phyloP scores from a whole-genome alignment of 345 rosid species.

The Populus nigra region DNA sequence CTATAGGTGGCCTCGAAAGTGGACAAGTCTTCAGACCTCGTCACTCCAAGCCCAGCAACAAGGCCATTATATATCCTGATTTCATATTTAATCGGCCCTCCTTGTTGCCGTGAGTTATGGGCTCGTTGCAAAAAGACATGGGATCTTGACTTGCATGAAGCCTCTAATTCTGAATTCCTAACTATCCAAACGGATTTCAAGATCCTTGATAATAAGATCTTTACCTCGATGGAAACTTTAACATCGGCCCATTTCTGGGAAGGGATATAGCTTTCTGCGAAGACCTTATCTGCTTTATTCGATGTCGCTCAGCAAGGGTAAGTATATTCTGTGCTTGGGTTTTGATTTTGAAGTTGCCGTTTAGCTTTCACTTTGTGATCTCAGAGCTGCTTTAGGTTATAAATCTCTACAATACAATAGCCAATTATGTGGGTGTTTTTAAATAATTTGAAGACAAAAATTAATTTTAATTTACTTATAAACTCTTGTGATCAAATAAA shows the following conservation, averaged over 20 bases:
- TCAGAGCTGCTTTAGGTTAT: neutral
- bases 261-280: neutral
- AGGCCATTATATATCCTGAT: neutral
- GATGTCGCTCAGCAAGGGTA: neutral
- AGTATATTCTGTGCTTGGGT: slow-evolving; percentile 12
- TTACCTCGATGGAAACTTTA: too few relatives aligned
- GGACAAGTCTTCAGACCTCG: neutral
- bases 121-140: neutral
- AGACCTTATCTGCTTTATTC: neutral
- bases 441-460: too few relatives aligned
- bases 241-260: too few relatives aligned
- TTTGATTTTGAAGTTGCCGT: neutral
- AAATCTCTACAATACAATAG: too few relatives aligned
- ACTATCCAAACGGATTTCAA: neutral
- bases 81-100: neutral
- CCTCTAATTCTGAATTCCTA: neutral
- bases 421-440: too few relatives aligned
- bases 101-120: neutral
- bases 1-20: neutral
- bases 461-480: too few relatives aligned
- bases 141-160: neutral
- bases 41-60: neutral
- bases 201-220: neutral
- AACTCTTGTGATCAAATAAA: too few relatives aligned
- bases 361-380: neutral